Percentiles rank a stretch among this genome's conserved stretches.
Evolutionary conservation across 352 stramenopile genomes (phyloP).

Genomic region (Phytophthora megakarya): DNA sequence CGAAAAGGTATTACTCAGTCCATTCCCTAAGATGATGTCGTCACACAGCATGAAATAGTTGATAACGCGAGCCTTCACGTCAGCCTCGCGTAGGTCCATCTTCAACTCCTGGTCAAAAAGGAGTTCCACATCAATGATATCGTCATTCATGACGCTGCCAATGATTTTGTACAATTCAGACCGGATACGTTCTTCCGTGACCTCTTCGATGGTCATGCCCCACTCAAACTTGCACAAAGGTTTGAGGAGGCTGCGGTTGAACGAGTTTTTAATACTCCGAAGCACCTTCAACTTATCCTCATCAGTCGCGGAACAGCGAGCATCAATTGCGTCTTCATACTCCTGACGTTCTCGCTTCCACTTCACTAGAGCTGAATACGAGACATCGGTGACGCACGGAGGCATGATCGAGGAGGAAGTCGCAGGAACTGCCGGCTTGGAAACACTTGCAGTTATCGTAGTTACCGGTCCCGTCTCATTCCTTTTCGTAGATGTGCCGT

Average conservation of each 20-base stretch:
- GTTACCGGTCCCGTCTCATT: neutral
- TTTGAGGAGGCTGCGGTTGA: conserved; percentile 19
- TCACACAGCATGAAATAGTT: conserved; percentile 34
- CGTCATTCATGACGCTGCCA: conserved; percentile 22
- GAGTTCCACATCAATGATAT: neutral
- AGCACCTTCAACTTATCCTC: conserved; percentile 19
- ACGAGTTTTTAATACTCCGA: conserved; percentile 14
- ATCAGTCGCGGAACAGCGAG: conserved; percentile 6
- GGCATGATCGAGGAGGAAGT: conserved; percentile 7
- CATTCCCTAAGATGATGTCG: conserved; percentile 29
- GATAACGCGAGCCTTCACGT: conserved; percentile 29
- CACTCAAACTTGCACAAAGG: conserved; percentile 30
- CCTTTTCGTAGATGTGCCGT: no score
- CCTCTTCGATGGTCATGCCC: conserved; percentile 11
- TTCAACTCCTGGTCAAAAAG: neutral
- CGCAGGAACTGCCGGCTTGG: neutral
- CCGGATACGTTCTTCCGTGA: conserved; percentile 17
- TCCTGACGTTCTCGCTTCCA: conserved; percentile 24
- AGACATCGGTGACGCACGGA: conserved; percentile 14
- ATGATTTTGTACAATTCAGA: conserved; percentile 27
- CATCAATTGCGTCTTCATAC: conserved; percentile 29
- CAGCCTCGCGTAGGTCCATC: conserved; percentile 27
- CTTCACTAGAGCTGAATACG: conserved; percentile 18
- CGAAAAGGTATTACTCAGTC: conserved; percentile 16
- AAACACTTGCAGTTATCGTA: neutral